Percentiles rank a stretch among this genome's conserved stretches.
Evolutionary conservation across 202 grass and related monocot species (phyloP).

Genomic region (Digitaria exilis): DNA sequence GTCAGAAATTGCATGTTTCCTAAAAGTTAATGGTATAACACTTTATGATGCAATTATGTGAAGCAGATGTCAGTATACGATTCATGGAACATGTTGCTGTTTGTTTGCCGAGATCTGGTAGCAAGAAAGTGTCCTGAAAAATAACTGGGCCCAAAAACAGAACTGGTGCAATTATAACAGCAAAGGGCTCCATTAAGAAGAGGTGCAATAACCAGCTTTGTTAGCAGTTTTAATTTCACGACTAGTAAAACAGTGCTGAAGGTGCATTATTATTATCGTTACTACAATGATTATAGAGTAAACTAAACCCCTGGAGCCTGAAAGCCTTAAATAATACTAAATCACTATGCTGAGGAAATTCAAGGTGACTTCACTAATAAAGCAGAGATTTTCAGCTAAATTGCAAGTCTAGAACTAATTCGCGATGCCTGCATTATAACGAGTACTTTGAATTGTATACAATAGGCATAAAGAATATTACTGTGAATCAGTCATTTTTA

Average conservation of each 20-base stretch:
- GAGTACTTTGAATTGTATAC: conserved; percentile 5
- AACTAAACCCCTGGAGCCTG: not conserved
- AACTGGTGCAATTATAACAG: conserved; percentile 25
- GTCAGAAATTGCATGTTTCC: conserved; percentile 26
- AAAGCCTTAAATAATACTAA: conserved; percentile 25
- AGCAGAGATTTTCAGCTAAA: conserved; percentile 5
- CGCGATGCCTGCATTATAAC: not conserved
- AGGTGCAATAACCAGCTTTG: not conserved
- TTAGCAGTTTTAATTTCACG: not conserved
- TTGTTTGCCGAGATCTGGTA: not conserved
- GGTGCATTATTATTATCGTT: not conserved
- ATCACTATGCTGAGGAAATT: conserved; percentile 8
- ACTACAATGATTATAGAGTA: not conserved
- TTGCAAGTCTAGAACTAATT: conserved; percentile 12
- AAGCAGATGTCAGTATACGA: not conserved
- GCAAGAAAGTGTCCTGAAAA: conserved; percentile 10
- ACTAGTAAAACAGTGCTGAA: not conserved
- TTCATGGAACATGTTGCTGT: conserved; percentile 4
- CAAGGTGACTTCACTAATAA: conserved; percentile 3
- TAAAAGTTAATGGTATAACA: conserved; percentile 13
- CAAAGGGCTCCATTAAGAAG: conserved; percentile 9
- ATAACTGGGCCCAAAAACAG: conserved; percentile 9
- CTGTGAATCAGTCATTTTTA: not conserved
- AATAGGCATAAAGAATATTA: conserved; percentile 1
- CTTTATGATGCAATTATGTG: not conserved